phyloP scores from a whole-genome alignment of 2,329 filamentous ascomycete genomes.

The Grosmannia penicillata region DNA sequence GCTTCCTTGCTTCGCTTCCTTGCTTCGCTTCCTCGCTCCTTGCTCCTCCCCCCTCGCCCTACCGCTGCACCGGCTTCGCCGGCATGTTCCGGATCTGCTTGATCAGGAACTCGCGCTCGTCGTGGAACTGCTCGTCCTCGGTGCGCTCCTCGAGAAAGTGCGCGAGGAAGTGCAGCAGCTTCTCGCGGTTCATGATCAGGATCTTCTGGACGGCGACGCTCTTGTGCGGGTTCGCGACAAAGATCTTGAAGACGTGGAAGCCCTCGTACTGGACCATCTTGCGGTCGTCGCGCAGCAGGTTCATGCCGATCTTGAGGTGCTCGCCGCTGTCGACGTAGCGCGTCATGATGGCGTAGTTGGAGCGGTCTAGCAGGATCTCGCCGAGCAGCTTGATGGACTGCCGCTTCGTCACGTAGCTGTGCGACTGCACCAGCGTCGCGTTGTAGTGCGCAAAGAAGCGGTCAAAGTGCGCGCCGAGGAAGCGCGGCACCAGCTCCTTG shows the following conservation, averaged over 20 bases:
- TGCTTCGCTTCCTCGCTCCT: too few species aligned
- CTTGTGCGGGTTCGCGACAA: slow-evolving; percentile 97
- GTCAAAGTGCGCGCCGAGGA: slow-evolving; percentile 80
- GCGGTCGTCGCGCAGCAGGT: slow-evolving; percentile 81
- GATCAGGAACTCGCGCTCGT: slow-evolving; percentile 93
- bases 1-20: too few species aligned
- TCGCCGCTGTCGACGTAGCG: slow-evolving; percentile 90
- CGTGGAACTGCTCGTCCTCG: slow-evolving; percentile 96
- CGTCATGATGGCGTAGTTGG: slow-evolving; percentile 98
- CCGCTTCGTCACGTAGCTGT: slow-evolving; percentile 93
- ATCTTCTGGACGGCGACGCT: slow-evolving; percentile 93
- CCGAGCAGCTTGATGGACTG: slow-evolving; percentile 96
- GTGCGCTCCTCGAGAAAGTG: slow-evolving; percentile 89
- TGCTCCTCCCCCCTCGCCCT: slow-evolving; percentile 17
- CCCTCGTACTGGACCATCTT: slow-evolving; percentile 99
- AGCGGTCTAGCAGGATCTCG: slow-evolving; percentile 83
- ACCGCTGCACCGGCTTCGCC: slow-evolving; percentile 36
- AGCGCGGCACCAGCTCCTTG: slow-evolving; percentile 79
- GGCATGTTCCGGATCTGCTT: slow-evolving; percentile 74
- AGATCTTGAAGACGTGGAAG: slow-evolving; percentile 99
- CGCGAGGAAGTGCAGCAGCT: slow-evolving; percentile 75
- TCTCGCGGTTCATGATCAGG: slow-evolving; percentile 88
- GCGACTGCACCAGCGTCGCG: slow-evolving; percentile 70
- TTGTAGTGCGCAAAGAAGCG: slow-evolving; percentile 91
- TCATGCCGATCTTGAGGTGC: slow-evolving; percentile 97